phyloP scores from a whole-genome alignment of 768 basidiomycete genomes.

The Ramaria sp. region DNA sequence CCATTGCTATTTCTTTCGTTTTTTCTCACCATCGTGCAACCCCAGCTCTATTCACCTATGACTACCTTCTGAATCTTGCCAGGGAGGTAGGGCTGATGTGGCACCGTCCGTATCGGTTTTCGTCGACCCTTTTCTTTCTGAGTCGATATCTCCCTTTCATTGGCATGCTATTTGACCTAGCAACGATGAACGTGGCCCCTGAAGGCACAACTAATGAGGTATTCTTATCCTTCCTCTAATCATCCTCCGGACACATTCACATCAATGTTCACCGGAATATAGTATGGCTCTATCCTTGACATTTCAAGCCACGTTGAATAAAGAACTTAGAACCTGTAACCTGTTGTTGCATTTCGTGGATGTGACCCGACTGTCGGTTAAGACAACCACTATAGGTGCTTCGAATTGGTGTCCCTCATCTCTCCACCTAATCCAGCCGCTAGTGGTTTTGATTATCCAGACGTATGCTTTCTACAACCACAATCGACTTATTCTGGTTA shows the following conservation, averaged over 20 bases:
- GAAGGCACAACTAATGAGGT: not conserved
- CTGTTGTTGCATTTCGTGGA: not conserved
- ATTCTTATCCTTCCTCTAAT: not conserved
- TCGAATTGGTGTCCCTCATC: not conserved
- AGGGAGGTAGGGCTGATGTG: constrained; percentile 1
- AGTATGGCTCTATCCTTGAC: not conserved
- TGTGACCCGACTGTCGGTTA: not conserved
- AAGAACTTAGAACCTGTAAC: not conserved
- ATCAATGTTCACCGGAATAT: not conserved
- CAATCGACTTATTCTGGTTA: not conserved
- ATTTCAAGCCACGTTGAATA: not conserved
- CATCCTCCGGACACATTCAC: not conserved
- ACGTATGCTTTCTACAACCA: constrained; percentile 8
- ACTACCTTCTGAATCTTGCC: constrained; percentile 3
- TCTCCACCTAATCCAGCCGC: not conserved
- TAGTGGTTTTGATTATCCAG: constrained; percentile 2
- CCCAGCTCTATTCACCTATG: constrained; percentile 1
- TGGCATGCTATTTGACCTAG: not conserved
- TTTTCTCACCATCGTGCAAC: not conserved
- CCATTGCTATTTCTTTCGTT: not conserved
- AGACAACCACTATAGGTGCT: not conserved
- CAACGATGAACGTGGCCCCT: not conserved
- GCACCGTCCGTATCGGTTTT: not conserved
- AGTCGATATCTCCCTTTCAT: constrained; percentile 4
- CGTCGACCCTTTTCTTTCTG: not conserved